Base-by-base conservation (phyloP, 352 stramenopile genomes). In the Pythium pyrilobum region DNA sequence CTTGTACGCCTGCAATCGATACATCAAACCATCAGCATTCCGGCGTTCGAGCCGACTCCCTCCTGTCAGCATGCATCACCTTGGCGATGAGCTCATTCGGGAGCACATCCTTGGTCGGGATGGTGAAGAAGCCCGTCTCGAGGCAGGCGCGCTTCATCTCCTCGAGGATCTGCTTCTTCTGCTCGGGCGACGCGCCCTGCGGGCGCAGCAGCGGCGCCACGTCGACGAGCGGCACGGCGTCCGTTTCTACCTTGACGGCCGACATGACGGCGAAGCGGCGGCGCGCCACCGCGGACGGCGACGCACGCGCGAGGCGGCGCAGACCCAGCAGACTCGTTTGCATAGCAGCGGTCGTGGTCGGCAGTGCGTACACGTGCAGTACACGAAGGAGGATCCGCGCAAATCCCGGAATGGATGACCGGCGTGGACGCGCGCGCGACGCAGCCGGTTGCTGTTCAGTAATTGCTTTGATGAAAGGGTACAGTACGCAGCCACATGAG, bases 41-140 rank as follows among this genome's bases (percentile, higher is more conserved):
- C 13, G 5, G 41, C 41, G 21, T n/a, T 45, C 13, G 13, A 31
- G 39, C 12, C 12, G 25, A 23, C 9, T 25, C 18, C 28, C 16
- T 53, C 16, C 16, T 10, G 32, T 37, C 10, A 10, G 36, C 13
- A 25, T 21, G 24, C n/a, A 6, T n/a, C 42, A 83, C 72, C 63
- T 72, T 74, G 49, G 60, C 32, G 33, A 92, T 67, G 27, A 89
- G 64, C n/a, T 70, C 47, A 20, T 56, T 63, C 5, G 77, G 51
- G 16, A 92, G 52, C 32, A 92, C 72, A 20, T 61, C 71, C 40
- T 75, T 66, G 3, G 72, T 81, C n/a, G 81, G 81, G 34, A 92
- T 73, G 15, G 78, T 88, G 67, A 92, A 92, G 65, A 92, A 92
- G 15, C 81, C 81, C 7, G 74, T 78, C 8, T 73, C 58, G 12